Evolutionary conservation across 805 yeast species (phyloP).

Genomic region (Metschnikowia lochheadii): DNA sequence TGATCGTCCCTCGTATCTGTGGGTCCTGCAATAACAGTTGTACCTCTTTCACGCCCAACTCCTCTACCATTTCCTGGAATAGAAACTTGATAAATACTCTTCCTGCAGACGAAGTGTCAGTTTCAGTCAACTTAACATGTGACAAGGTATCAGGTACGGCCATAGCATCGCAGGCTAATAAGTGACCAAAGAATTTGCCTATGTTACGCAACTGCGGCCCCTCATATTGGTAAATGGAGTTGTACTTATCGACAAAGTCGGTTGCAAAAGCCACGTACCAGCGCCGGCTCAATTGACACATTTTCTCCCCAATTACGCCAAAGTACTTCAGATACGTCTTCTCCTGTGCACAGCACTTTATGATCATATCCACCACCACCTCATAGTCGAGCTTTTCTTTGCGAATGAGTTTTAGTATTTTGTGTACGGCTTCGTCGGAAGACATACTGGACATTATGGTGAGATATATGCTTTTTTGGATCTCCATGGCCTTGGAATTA

Average conservation of each 20-base stretch:
- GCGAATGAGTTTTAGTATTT: constrained; percentile 50
- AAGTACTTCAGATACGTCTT: constrained; percentile 81
- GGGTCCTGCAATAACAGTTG: constrained; percentile 48
- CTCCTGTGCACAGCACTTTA: constrained; percentile 81
- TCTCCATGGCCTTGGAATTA: constrained; percentile 55
- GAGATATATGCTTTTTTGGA: constrained; percentile 73
- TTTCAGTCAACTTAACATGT: constrained; percentile 58
- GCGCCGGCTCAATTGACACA: constrained; percentile 44
- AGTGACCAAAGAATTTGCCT: constrained; percentile 83
- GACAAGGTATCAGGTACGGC: constrained; percentile 57
- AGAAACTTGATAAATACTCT: constrained; percentile 79
- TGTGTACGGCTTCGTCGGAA: constrained; percentile 90
- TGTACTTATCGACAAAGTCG: constrained; percentile 56
- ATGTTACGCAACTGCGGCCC: constrained; percentile 71
- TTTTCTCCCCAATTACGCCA: constrained; percentile 69
- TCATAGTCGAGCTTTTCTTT: constrained; percentile 16
- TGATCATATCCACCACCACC: constrained; percentile 64
- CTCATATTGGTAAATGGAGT: constrained; percentile 60
- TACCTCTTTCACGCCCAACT: constrained; percentile 58
- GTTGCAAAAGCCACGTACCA: constrained; percentile 58
- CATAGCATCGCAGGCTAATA: constrained; percentile 65
- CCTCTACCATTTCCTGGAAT: constrained; percentile 74
- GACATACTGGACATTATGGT: constrained; percentile 87
- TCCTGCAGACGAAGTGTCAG: constrained; percentile 70
- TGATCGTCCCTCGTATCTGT: constrained; percentile 44